Base-by-base conservation (phyloP, 345 rosid species). In the Arabis hirsuta region DNA sequence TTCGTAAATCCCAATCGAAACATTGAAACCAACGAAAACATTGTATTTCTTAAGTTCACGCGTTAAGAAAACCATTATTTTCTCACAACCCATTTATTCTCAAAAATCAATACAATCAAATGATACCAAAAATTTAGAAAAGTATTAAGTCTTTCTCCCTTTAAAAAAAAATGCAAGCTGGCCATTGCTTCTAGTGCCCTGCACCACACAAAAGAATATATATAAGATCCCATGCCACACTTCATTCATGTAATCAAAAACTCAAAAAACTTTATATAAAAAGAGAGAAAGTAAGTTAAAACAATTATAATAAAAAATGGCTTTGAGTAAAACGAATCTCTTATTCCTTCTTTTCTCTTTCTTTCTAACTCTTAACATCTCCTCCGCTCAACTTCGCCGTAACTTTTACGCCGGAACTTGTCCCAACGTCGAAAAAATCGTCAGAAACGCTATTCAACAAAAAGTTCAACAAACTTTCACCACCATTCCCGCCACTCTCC, bases 391-490 rank as follows among this genome's bases (percentile, higher is more conserved):
- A 69, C 91, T 90, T 26, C 79, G 68, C 44, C 82, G 20, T 14
- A 82, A 88, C 57, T 87, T 76, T 76, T 92, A 92, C 73, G 87
- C 91, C 52, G 81, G 67, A 0, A 77, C 58, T 38, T 92, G 97
- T 74, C 93, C 97, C 3, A 86, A 84, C 57, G 97, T 88, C 24
- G 98, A 92, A 69, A 43, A 43, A 53, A 87, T 92, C 13, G 98
- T 92, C 8, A 77, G 84, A 79, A 65, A 12, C 29, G 91, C 46
- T 3, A 92, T 90, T 2, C 58, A 61, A 6, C 26, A 34, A 56
- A 90, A 90, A 64, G 44, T 87, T 65, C 66, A 61, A 46, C 90
- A 88, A 73, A 88, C 97, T 19, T 88, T 85, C 64, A 89, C 88
- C 62, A 87, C 95, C 2, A 79, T 84, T 53, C 97, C 97, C 2